Conservation (phyloP, 2,329 filamentous ascomycete genomes). For the Amauroascus verrucosus region DNA sequence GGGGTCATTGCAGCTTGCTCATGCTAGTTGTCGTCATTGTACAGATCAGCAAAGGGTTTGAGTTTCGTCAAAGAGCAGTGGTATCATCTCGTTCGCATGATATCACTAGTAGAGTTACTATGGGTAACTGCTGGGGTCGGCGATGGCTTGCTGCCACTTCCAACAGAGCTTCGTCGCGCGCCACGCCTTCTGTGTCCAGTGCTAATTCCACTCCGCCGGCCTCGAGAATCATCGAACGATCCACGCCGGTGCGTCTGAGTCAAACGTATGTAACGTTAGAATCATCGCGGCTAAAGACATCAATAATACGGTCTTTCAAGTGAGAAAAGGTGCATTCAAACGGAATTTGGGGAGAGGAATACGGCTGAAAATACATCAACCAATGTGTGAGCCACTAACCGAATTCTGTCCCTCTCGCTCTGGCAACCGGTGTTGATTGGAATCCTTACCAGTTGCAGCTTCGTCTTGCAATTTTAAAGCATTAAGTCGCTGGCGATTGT, state of each 20-base stretch:
- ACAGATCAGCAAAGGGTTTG: conserved; percentile 8
- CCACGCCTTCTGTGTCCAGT: conserved; percentile 33
- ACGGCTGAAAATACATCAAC: conserved; percentile 19
- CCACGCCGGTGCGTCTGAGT: conserved; percentile 40
- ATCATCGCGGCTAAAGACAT: conserved; percentile 35
- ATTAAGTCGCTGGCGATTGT: conserved; percentile 78
- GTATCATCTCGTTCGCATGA: conserved; percentile 11
- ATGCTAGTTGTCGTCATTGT: conserved; percentile 11
- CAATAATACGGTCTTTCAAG: conserved; percentile 32
- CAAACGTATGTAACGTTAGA: conserved; percentile 38
- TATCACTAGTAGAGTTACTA: conserved; percentile 32
- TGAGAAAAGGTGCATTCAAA: conserved; percentile 26
- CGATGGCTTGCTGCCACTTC: conserved; percentile 27
- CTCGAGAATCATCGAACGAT: conserved; percentile 32
- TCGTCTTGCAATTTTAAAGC: conserved; percentile 84
- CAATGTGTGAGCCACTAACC: conserved; percentile 34
- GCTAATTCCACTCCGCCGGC: conserved; percentile 31
- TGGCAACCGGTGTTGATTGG: conserved; percentile 30
- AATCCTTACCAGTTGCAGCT: conserved; percentile 41
- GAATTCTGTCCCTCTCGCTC: conserved; percentile 32
- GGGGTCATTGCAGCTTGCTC: conserved; percentile 11
- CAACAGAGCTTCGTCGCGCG: conserved; percentile 30
- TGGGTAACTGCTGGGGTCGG: conserved; percentile 28
- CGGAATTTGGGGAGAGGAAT: conserved; percentile 14
- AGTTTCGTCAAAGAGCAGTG: conserved; percentile 9